These are phyloP conservation scores for Cucurbita pepo DNA, from an alignment of 306 rosid genomes.

Conservation along the genomic window DNA sequence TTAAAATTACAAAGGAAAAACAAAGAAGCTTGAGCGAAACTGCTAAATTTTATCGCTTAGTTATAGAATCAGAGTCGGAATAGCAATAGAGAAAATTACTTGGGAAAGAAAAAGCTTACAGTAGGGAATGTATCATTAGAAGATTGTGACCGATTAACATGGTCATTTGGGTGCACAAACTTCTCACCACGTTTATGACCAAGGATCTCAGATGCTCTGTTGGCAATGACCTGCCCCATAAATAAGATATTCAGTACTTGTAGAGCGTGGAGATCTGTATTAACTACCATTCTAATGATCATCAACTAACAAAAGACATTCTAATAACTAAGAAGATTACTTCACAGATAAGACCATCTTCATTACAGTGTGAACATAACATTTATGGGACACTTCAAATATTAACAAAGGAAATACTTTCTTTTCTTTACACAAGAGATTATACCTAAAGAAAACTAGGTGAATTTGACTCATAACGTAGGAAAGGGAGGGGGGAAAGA, in stretches of 20 bases:
- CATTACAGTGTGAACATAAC: neutral
- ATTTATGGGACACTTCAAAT: neutral
- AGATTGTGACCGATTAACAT: conserved; percentile 92
- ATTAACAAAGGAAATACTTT: neutral
- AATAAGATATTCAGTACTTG: neutral
- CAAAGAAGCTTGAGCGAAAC: neutral
- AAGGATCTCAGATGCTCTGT: conserved; percentile 92
- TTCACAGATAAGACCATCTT: neutral
- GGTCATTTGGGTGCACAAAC: conserved; percentile 95
- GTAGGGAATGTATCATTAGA: conserved; percentile 97
- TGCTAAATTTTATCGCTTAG: neutral
- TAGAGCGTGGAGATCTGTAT: neutral
- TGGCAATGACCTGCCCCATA: conserved; percentile 68
- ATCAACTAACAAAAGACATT: neutral
- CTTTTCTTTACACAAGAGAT: neutral
- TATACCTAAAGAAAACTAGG: neutral
- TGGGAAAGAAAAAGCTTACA: conserved; percentile 30
- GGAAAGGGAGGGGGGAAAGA: no score
- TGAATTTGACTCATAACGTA: neutral
- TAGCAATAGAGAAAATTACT: neutral
- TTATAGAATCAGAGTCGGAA: neutral
- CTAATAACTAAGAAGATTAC: neutral
- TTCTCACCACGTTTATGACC: conserved; percentile 84
- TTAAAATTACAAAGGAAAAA: neutral
- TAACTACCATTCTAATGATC: neutral